A percentile compares a stretch with the other conserved stretches of the same genome.
Evolutionary conservation across 2,329 filamentous ascomycete species (phyloP).

Genomic region (Orbilia ellipsospora): DNA sequence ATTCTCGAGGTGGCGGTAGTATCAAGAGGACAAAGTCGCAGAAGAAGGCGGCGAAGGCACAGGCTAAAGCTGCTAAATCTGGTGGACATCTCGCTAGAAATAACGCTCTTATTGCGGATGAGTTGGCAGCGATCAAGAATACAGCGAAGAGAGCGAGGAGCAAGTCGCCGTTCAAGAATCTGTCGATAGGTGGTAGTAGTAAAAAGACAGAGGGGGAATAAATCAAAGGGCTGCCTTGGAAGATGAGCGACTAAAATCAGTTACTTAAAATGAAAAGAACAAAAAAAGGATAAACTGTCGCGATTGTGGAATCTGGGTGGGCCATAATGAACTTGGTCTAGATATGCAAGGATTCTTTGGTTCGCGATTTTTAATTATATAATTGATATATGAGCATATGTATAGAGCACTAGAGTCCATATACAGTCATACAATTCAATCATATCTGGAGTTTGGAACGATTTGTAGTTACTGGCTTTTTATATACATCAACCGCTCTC

Average conservation of each 20-base stretch:
- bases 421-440: not conserved
- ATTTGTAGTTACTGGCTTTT: not conserved
- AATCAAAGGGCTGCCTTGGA: no score
- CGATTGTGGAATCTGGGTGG: no score
- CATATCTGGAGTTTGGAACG: conserved; percentile 9
- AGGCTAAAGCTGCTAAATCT: not conserved
- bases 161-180: conserved; percentile 31
- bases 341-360: no score
- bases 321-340: no score
- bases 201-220: no score
- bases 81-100: conserved; percentile 29
- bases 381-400: not conserved
- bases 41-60: conserved; percentile 15
- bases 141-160: conserved; percentile 31
- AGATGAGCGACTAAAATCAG: no score
- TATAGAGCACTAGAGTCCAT: not conserved
- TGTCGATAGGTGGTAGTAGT: not conserved
- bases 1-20: not conserved
- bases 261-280: no score
- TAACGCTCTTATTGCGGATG: conserved; percentile 33
- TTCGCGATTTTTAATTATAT: conserved; percentile 9
- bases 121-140: conserved; percentile 42
- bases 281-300: no score
- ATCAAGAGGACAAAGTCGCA: conserved; percentile 10
- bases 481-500: not conserved